Conservation (phyloP, 1,284 basidiomycete species). For the Cerioporus squamosus region DNA sequence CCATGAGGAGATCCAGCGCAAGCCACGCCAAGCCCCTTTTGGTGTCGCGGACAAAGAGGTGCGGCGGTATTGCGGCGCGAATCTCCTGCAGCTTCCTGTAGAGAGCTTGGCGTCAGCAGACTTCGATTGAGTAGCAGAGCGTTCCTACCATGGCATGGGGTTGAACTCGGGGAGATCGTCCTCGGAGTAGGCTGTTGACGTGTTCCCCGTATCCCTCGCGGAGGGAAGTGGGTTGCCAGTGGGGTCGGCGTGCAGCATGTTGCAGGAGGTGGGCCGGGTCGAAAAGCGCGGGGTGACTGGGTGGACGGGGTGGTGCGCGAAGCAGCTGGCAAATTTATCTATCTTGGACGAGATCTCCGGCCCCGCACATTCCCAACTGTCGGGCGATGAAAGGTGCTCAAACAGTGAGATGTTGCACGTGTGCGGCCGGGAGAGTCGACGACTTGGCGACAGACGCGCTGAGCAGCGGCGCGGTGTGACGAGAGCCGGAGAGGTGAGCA, state of each 20-base stretch:
- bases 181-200: slow-evolving; percentile 30
- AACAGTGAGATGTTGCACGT: slow-evolving; percentile 21
- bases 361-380: slow-evolving; percentile 15
- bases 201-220: background rate
- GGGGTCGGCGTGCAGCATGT: background rate
- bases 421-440: slow-evolving; percentile 9
- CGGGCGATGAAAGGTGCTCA: slow-evolving; percentile 20
- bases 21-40: slow-evolving; percentile 30
- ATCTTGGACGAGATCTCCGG: slow-evolving; percentile 22
- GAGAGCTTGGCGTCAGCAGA: background rate
- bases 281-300: background rate
- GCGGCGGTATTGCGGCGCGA: slow-evolving; percentile 53
- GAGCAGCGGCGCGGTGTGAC: slow-evolving; percentile 8
- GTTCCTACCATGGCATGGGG: slow-evolving; percentile 45
- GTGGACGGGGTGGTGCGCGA: background rate
- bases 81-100: slow-evolving; percentile 53
- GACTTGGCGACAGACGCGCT: slow-evolving; percentile 7
- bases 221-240: background rate
- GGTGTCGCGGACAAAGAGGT: slow-evolving; percentile 37
- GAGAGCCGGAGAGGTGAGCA: background rate
- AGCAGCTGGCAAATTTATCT: slow-evolving; percentile 18
- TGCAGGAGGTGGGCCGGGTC: background rate
- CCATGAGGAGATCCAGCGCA: slow-evolving; percentile 51
- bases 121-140: background rate
- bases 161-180: slow-evolving; percentile 46